These are phyloP conservation scores for Staphylotrichum longicolle DNA, from an alignment of 495 filamentous ascomycete genomes.

Conservation along the genomic window DNA sequence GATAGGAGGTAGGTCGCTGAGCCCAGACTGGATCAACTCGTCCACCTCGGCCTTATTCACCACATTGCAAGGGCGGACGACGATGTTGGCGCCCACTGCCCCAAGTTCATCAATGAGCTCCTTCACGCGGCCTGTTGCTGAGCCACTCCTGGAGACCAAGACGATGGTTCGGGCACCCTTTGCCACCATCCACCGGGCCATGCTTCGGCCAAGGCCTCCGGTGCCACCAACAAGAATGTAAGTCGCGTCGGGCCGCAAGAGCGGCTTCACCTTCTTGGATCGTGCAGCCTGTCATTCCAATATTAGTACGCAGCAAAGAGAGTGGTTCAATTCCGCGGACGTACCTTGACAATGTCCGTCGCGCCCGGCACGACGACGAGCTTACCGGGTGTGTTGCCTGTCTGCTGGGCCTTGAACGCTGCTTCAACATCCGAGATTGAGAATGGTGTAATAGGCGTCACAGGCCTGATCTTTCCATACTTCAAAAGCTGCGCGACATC, in stretches of 20 bases:
- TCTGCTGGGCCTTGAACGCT: constrained; percentile 58
- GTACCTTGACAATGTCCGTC: constrained; percentile 42
- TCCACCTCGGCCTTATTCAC: constrained; percentile 39
- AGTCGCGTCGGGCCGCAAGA: constrained; percentile 46
- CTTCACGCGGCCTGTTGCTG: constrained; percentile 40
- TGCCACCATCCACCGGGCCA: constrained; percentile 58
- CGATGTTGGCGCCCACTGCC: constrained; percentile 37
- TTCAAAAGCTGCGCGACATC: constrained; percentile 43
- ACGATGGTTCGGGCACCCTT: constrained; percentile 59
- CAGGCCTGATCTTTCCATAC: constrained; percentile 41
- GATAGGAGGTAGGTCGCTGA: constrained; percentile 42
- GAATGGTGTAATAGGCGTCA: constrained; percentile 45
- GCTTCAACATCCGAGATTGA: constrained; percentile 52
- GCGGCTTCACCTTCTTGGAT: constrained; percentile 33
- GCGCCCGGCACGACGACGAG: constrained; percentile 48
- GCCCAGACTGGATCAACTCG: constrained; percentile 35
- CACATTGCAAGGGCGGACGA: constrained; percentile 46
- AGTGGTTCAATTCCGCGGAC: not conserved
- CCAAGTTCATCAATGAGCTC: constrained; percentile 47
- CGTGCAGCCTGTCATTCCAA: constrained; percentile 29
- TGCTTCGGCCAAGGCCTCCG: constrained; percentile 60
- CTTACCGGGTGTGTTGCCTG: constrained; percentile 57
- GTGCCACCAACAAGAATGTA: constrained; percentile 65
- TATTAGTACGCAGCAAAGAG: not conserved
- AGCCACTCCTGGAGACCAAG: constrained; percentile 56